Conservation (phyloP, 257 asterid genomes). For the Linderniella brevidens region DNA sequence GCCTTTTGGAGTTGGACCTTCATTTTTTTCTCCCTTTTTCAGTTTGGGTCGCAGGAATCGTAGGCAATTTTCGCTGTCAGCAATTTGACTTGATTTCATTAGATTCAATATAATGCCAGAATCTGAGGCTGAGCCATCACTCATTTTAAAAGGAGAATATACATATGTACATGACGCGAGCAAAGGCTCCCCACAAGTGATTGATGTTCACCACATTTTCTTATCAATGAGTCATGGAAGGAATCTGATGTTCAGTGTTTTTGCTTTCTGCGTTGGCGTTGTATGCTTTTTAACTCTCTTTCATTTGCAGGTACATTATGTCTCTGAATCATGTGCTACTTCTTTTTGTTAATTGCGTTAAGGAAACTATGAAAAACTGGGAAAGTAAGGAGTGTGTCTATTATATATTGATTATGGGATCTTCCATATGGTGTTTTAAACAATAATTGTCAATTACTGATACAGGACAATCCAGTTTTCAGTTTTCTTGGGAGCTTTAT, state of each 20-base stretch:
- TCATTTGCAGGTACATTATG: conserved; percentile 26
- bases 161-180: conserved; percentile 34
- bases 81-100: too few relatives aligned
- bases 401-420: too few relatives aligned
- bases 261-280: conserved; percentile 20
- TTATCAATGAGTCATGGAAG: conserved; percentile 18
- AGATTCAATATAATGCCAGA: conserved; percentile 4
- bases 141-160: conserved; percentile 26
- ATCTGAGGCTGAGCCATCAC: conserved; percentile 17
- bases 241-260: conserved; percentile 18
- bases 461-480: conserved; percentile 24
- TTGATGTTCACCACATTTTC: conserved; percentile 53
- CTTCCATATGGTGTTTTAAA: conserved; percentile 4
- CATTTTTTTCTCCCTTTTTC: too few relatives aligned
- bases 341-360: background rate
- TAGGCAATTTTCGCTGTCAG: too few relatives aligned
- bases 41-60: too few relatives aligned
- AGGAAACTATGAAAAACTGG: background rate
- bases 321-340: too few relatives aligned
- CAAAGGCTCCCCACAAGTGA: conserved; percentile 37
- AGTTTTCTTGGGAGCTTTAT: conserved; percentile 24
- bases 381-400: too few relatives aligned
- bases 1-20: too few relatives aligned
- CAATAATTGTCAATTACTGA: conserved; percentile 12
- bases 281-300: conserved; percentile 16